Conservation (phyloP, 306 rosid species). For the Dalbergia cultrata region DNA sequence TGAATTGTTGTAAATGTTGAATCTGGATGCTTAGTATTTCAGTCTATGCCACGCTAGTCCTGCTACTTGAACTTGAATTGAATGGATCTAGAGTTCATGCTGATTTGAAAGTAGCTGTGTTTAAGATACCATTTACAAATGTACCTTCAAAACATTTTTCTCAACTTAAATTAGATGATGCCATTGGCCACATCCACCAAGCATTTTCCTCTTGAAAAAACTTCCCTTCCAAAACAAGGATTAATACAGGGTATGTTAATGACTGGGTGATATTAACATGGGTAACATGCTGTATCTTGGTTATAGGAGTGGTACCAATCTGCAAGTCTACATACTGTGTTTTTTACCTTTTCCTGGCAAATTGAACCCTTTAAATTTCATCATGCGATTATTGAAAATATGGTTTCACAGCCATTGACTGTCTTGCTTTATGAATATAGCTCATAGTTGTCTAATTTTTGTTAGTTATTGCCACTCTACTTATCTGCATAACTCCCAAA, state of each 20-base stretch:
- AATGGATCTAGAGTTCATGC: slow-evolving; percentile 2
- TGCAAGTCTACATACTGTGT: not conserved
- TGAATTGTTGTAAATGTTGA: slow-evolving; percentile 10
- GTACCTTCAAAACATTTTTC: slow-evolving; percentile 3
- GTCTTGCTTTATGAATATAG: slow-evolving; percentile 25
- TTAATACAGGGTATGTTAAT: slow-evolving; percentile 19
- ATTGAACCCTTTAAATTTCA: slow-evolving; percentile 16
- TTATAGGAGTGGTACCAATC: slow-evolving; percentile 23
- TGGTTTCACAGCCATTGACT: not conserved
- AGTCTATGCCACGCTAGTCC: not conserved
- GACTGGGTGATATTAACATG: slow-evolving; percentile 1
- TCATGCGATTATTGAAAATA: not conserved
- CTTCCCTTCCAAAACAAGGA: not conserved
- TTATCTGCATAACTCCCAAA: not conserved
- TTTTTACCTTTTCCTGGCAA: slow-evolving; percentile 1
- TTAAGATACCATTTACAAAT: slow-evolving; percentile 11
- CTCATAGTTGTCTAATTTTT: slow-evolving; percentile 17
- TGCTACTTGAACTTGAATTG: slow-evolving; percentile 1
- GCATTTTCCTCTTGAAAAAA: not conserved
- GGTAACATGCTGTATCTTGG: slow-evolving; percentile 13
- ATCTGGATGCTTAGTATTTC: slow-evolving; percentile 25
- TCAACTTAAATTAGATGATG: slow-evolving; percentile 8
- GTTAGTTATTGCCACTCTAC: not conserved
- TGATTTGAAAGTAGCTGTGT: slow-evolving; percentile 2
- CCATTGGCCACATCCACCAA: slow-evolving; percentile 2